These are phyloP conservation scores for Anacardium occidentale DNA, from an alignment of 345 rosid species.

Conservation along the genomic window DNA sequence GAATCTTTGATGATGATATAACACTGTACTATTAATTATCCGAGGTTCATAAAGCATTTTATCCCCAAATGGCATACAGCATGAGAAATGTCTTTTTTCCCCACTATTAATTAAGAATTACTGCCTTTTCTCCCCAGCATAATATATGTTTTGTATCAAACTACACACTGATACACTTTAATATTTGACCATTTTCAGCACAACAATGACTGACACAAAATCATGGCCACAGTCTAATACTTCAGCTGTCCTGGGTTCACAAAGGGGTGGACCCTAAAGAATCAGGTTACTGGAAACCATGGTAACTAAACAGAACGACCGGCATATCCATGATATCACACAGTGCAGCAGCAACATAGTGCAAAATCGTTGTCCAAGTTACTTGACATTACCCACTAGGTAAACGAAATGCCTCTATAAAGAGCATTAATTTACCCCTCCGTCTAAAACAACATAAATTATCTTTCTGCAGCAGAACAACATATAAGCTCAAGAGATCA, in stretches of 20 bases:
- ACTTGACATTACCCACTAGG: constrained; percentile 1
- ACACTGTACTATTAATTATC: background rate
- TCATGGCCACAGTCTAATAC: background rate
- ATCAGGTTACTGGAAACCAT: background rate
- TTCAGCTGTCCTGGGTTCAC: background rate
- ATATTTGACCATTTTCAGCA: background rate
- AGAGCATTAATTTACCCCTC: background rate
- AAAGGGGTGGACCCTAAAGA: background rate
- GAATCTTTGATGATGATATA: background rate
- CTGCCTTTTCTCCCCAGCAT: background rate
- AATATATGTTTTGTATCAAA: background rate
- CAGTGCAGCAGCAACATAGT: background rate
- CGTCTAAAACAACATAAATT: background rate
- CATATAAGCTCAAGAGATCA: background rate
- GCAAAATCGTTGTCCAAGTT: background rate
- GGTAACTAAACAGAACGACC: background rate
- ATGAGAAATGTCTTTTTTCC: no score
- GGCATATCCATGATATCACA: background rate
- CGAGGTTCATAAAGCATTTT: background rate
- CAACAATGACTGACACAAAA: background rate
- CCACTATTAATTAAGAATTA: background rate
- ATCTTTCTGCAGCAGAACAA: background rate
- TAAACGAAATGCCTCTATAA: background rate
- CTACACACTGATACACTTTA: background rate
- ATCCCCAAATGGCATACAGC: background rate